Evolutionary conservation across 2,329 filamentous ascomycete species (phyloP).

Genomic region (Monilinia polystroma): DNA sequence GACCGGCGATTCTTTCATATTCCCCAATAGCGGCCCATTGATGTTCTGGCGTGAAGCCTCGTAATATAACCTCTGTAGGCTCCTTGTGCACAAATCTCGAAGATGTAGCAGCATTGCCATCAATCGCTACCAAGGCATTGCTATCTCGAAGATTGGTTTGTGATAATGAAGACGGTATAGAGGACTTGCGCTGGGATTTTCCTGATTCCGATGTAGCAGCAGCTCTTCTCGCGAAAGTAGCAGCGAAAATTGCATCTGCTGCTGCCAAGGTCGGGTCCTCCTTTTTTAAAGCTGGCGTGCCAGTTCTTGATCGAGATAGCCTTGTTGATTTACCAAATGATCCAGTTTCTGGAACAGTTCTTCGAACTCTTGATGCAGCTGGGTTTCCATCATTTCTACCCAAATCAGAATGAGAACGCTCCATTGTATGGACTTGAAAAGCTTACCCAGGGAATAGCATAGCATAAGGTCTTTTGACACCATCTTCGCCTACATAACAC

Average conservation of each 20-base stretch:
- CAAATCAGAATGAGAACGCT: constrained; percentile 26
- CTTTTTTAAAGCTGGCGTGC: constrained; percentile 50
- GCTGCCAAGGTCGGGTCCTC: constrained; percentile 62
- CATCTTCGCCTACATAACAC: constrained; percentile 64
- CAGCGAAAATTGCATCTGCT: constrained; percentile 61
- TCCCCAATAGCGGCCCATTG: constrained; percentile 87
- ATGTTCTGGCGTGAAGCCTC: constrained; percentile 69
- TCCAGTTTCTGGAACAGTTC: constrained; percentile 58
- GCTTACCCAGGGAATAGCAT: constrained; percentile 64
- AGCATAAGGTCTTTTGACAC: constrained; percentile 63
- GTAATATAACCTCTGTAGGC: constrained; percentile 78
- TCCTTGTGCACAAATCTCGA: constrained; percentile 46
- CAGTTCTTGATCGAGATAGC: constrained; percentile 60
- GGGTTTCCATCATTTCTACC: constrained; percentile 54
- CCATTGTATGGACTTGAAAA: constrained; percentile 20
- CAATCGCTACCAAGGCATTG: constrained; percentile 37
- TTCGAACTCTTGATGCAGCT: constrained; percentile 50
- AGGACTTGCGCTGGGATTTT: constrained; percentile 39
- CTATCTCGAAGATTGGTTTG: constrained; percentile 41
- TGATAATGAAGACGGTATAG: constrained; percentile 37
- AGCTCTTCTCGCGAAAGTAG: constrained; percentile 52
- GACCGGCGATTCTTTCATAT: constrained; percentile 82
- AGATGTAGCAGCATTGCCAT: constrained; percentile 32
- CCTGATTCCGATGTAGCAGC: constrained; percentile 37
- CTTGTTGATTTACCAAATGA: constrained; percentile 67